Conservation (phyloP, 257 asterid genomes). For the Verbena officinalis region DNA sequence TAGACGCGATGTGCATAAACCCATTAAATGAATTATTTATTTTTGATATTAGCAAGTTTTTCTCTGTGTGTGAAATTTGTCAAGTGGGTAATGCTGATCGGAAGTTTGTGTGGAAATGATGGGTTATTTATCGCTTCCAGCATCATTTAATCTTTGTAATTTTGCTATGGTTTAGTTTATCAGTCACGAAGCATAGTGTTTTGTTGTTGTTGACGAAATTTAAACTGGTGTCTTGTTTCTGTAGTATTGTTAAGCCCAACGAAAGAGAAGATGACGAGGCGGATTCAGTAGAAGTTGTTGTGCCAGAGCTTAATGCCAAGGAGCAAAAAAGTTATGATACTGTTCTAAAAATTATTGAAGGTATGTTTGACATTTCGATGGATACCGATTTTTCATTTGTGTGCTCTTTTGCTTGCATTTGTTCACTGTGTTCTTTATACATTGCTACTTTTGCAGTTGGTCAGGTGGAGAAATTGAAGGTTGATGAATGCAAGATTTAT, state of each 20-base stretch:
- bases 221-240: conserved; percentile 5
- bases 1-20: neutral
- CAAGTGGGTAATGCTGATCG: neutral
- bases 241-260: conserved; percentile 36
- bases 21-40: neutral
- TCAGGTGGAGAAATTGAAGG: conserved; percentile 60
- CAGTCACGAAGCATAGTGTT: neutral
- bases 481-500: conserved; percentile 83
- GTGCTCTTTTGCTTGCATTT: neutral
- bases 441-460: conserved; percentile 49
- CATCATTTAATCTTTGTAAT: neutral
- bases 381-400: neutral
- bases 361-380: conserved; percentile 31
- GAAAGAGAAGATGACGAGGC: conserved; percentile 34
- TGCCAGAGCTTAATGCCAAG: conserved; percentile 46
- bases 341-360: conserved; percentile 52
- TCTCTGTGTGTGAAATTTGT: conserved; percentile 13
- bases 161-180: neutral
- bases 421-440: neutral
- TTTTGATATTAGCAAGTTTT: conserved; percentile 1
- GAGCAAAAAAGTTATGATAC: conserved; percentile 52
- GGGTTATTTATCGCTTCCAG: neutral
- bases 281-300: conserved; percentile 21
- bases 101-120: conserved; percentile 5
- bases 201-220: conserved; percentile 3